Evolutionary conservation across 345 rosid species (phyloP).

Genomic region (Hypericum perforatum): DNA sequence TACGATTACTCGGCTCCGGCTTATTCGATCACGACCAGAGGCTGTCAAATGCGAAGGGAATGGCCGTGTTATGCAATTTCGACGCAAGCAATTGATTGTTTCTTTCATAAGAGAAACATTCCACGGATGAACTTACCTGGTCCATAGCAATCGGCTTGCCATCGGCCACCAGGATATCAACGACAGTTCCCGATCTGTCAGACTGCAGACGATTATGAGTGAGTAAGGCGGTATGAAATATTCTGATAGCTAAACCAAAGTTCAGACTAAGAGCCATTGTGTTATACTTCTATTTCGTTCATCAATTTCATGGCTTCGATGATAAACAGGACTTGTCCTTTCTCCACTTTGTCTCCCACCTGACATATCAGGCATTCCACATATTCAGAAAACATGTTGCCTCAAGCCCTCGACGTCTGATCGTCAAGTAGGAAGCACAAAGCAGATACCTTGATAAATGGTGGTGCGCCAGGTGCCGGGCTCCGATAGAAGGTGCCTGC

Average conservation of each 20-base stretch:
- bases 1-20: constrained; percentile 16
- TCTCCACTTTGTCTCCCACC: constrained; percentile 95
- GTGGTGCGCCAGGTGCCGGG: constrained; percentile 68
- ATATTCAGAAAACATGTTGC: background rate
- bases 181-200: constrained; percentile 68
- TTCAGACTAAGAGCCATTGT: constrained; percentile 1
- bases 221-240: constrained; percentile 1
- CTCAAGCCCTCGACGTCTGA: constrained; percentile 1
- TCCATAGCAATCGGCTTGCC: constrained; percentile 64
- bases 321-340: constrained; percentile 80
- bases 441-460: constrained; percentile 59
- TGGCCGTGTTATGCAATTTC: background rate
- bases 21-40: constrained; percentile 67
- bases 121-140: constrained; percentile 31
- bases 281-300: constrained; percentile 86
- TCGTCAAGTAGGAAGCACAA: constrained; percentile 4
- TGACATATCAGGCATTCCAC: constrained; percentile 8
- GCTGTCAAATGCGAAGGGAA: constrained; percentile 31
- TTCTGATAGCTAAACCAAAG: background rate
- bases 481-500: constrained; percentile 83
- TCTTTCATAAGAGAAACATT: no score
- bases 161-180: constrained; percentile 67
- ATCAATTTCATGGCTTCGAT: constrained; percentile 93
- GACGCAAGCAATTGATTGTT: background rate
- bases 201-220: constrained; percentile 32